phyloP scores from a whole-genome alignment of 129 eudicot species.

The Glebionis coronaria region DNA sequence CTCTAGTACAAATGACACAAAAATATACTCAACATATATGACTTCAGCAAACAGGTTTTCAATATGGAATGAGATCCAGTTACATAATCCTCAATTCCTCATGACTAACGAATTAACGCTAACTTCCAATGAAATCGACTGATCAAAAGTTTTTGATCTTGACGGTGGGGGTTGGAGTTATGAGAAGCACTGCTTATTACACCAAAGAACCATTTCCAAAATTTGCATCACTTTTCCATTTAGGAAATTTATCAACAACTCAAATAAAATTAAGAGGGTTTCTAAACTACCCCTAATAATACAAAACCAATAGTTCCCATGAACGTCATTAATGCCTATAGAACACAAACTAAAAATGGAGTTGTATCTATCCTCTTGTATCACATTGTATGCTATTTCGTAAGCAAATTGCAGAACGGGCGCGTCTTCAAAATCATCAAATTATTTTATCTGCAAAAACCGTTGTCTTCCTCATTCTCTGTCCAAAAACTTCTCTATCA shows the following conservation, averaged over 20 bases:
- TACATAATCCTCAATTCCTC: too few relatives aligned
- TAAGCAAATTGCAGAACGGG: conserved; percentile 12
- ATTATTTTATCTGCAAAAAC: conserved; percentile 31
- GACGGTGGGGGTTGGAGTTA: neutral
- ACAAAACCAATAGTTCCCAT: conserved; percentile 26
- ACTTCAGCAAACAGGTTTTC: too few relatives aligned
- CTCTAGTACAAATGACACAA: too few relatives aligned
- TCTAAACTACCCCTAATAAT: conserved; percentile 12
- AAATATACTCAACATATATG: too few relatives aligned
- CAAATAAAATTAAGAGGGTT: conserved; percentile 10
- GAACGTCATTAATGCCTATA: conserved; percentile 15
- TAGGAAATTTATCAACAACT: conserved; percentile 16
- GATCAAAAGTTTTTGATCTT: neutral
- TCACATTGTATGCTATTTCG: conserved; percentile 21
- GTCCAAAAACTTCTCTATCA: conserved; percentile 84
- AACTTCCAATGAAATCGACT: too few relatives aligned
- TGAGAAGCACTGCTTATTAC: neutral
- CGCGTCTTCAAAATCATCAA: conserved; percentile 7
- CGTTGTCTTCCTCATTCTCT: conserved; percentile 38
- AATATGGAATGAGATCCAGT: too few relatives aligned
- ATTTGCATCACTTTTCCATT: neutral
- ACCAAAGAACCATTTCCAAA: conserved; percentile 14
- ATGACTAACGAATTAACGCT: too few relatives aligned
- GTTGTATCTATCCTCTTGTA: conserved; percentile 16
- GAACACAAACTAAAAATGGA: neutral